Percentiles rank a stretch among this genome's conserved stretches.
Conservation (phyloP, 176 grass and related monocot species). For the Juncus effusus region DNA sequence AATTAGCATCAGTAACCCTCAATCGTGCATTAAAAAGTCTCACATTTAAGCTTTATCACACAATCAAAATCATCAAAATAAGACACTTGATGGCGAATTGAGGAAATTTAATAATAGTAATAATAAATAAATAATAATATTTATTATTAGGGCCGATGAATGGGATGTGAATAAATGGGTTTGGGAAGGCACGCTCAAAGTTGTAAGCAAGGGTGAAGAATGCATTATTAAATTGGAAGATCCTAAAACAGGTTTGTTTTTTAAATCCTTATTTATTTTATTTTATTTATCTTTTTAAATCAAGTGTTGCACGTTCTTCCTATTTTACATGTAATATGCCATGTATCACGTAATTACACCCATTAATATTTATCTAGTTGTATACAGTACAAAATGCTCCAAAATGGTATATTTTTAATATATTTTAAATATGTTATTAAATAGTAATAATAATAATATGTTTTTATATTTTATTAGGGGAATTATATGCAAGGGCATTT, state of each 20-base stretch:
- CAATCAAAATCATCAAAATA: neutral
- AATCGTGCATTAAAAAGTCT: neutral
- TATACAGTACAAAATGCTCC: no score
- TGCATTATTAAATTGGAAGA: slow-evolving; percentile 95
- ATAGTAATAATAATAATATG: neutral
- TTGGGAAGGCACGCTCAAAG: slow-evolving; percentile 91
- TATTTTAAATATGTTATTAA: neutral
- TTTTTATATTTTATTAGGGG: slow-evolving; percentile 45
- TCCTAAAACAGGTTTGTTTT: slow-evolving; percentile 56
- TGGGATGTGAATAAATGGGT: slow-evolving; percentile 99
- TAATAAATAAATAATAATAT: no score
- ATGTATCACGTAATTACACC: no score
- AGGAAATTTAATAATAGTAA: neutral
- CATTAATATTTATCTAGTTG: no score
- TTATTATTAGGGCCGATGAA: slow-evolving; percentile 66
- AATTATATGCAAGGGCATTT: slow-evolving; percentile 91
- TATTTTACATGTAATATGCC: no score
- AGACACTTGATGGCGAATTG: neutral
- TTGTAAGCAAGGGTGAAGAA: slow-evolving; percentile 91
- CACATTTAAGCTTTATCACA: neutral
- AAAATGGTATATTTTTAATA: no score
- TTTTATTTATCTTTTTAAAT: no score
- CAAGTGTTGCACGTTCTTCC: no score
- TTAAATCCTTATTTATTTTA: neutral
- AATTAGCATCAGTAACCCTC: neutral